Percentiles rank a stretch among this genome's conserved stretches.
Conservation (phyloP, 306 rosid genomes). For the Cicer bijugum region DNA sequence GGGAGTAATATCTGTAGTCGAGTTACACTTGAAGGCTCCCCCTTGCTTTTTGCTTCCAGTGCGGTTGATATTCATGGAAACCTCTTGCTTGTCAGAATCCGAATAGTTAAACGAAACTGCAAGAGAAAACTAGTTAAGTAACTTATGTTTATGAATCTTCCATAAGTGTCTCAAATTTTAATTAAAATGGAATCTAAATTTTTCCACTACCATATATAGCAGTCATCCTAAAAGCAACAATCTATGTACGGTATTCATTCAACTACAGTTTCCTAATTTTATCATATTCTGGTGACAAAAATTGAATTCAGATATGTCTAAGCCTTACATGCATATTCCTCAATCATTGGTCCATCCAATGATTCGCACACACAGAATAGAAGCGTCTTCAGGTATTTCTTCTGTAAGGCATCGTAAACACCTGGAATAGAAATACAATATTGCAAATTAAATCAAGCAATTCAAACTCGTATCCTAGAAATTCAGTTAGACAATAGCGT, state of each 20-base stretch:
- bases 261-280: conserved; percentile 21
- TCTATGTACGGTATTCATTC: background rate
- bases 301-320: conserved; percentile 10
- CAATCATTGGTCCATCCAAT: conserved; percentile 91
- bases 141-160: conserved; percentile 25
- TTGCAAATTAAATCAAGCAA: conserved; percentile 22
- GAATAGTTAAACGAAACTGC: conserved; percentile 92
- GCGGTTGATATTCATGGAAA: conserved; percentile 80
- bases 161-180: background rate
- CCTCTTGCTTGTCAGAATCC: conserved; percentile 77
- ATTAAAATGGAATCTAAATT: conserved; percentile 7
- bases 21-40: conserved; percentile 76
- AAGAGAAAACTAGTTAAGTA: conserved; percentile 29
- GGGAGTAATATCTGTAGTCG: conserved; percentile 81
- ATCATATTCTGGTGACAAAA: conserved; percentile 26
- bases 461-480: conserved; percentile 1
- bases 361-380: conserved; percentile 82
- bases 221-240: conserved; percentile 17
- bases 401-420: conserved; percentile 85
- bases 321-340: conserved; percentile 91
- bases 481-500: conserved; percentile 24
- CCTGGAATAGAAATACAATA: conserved; percentile 54
- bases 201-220: conserved; percentile 14
- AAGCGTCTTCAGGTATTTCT: conserved; percentile 85
- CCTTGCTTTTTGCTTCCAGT: conserved; percentile 81